Percentiles rank a stretch among this genome's conserved stretches.
phyloP scores from a whole-genome alignment of 345 rosid genomes.

The Stellera chamaejasme region DNA sequence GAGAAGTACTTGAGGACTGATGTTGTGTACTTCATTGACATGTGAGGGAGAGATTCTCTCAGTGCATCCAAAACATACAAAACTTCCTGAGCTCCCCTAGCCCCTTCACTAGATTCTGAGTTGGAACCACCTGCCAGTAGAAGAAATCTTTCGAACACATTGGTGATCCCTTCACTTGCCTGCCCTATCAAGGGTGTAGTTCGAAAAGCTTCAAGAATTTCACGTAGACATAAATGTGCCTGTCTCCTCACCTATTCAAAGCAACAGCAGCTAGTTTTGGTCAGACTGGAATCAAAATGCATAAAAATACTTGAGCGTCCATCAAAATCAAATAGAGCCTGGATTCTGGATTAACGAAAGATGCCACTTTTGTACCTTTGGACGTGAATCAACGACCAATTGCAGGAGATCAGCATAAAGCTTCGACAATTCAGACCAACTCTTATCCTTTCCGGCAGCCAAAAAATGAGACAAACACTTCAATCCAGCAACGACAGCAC shows the following conservation, averaged over 20 bases:
- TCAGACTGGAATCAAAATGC: background rate
- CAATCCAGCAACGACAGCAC: slow-evolving; percentile 42
- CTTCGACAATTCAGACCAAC: slow-evolving; percentile 43
- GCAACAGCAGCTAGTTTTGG: background rate
- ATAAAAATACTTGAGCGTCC: background rate
- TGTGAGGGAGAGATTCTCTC: slow-evolving; percentile 69
- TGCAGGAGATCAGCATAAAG: slow-evolving; percentile 34
- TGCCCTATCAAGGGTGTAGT: slow-evolving; percentile 37
- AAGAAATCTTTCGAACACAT: slow-evolving; percentile 54
- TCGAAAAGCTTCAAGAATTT: slow-evolving; percentile 45
- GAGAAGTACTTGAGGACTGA: slow-evolving; percentile 53
- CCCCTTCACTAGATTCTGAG: slow-evolving; percentile 33
- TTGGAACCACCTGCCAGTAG: slow-evolving; percentile 65
- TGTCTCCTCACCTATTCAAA: slow-evolving; percentile 62
- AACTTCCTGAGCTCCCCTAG: slow-evolving; percentile 75
- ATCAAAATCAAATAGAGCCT: background rate
- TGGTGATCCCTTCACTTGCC: slow-evolving; percentile 70
- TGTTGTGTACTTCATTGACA: slow-evolving; percentile 49
- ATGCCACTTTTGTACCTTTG: slow-evolving; percentile 33
- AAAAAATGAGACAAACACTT: slow-evolving; percentile 56
- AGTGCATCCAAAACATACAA: slow-evolving; percentile 56
- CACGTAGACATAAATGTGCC: slow-evolving; percentile 49
- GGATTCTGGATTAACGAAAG: too few species aligned
- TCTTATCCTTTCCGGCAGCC: slow-evolving; percentile 29
- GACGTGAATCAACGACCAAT: slow-evolving; percentile 43